Percentiles rank a stretch among this genome's conserved stretches.
Evolutionary conservation across 1,284 basidiomycete species (phyloP).

Genomic region (Trichosporon sp.): DNA sequence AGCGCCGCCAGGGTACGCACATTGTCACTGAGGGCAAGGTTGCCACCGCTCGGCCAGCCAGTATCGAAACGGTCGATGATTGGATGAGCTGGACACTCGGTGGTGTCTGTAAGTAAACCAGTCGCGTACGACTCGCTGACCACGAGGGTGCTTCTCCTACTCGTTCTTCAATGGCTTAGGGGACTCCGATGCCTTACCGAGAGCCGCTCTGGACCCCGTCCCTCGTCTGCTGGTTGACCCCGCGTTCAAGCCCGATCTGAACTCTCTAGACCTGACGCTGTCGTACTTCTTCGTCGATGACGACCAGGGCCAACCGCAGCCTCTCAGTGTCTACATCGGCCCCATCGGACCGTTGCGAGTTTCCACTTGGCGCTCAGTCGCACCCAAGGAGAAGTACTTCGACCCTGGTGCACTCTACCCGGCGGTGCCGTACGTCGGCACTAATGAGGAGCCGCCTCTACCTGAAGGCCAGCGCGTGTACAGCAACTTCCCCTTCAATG

Average conservation of each 20-base stretch:
- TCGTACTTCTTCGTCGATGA: conserved; percentile 62
- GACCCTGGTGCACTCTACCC: conserved; percentile 17
- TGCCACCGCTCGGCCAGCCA: background rate
- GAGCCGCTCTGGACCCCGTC: conserved; percentile 65
- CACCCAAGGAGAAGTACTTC: conserved; percentile 26
- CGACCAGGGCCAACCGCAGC: conserved; percentile 43
- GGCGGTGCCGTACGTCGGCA: conserved; percentile 19
- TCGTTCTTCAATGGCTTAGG: conserved; percentile 29
- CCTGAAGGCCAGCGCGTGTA: conserved; percentile 21
- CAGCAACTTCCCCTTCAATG: conserved; percentile 32
- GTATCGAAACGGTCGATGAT: conserved; percentile 64
- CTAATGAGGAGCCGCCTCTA: conserved; percentile 7
- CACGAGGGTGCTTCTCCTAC: conserved; percentile 33
- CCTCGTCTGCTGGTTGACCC: conserved; percentile 79
- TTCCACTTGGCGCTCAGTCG: conserved; percentile 37
- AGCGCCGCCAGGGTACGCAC: conserved; percentile 13
- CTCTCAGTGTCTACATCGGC: conserved; percentile 79
- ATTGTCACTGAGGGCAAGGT: conserved; percentile 13
- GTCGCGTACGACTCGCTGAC: background rate
- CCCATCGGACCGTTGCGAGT: conserved; percentile 71
- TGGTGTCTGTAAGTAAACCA: conserved; percentile 71
- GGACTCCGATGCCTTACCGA: conserved; percentile 8
- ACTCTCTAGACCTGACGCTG: conserved; percentile 74
- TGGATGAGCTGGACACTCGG: conserved; percentile 94
- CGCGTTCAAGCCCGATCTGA: conserved; percentile 59